Evolutionary conservation across 805 yeast genomes (phyloP).

Genomic region (Yarrowia hollandica): DNA sequence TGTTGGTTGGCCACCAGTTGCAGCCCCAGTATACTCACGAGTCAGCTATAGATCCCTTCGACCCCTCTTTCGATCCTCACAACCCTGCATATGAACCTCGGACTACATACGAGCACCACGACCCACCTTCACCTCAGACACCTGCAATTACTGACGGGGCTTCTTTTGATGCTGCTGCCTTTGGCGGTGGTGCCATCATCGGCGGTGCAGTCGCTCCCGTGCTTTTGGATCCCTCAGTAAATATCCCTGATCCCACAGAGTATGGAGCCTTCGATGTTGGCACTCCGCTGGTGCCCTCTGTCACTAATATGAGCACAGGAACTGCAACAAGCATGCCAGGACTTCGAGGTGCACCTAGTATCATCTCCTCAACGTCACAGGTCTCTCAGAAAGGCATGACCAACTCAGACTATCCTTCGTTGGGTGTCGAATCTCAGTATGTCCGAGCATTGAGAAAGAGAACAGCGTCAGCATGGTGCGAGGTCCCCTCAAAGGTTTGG

Average conservation of each 20-base stretch:
- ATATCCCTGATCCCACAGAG: constrained; percentile 15
- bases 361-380: constrained; percentile 16
- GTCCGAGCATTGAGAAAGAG: constrained; percentile 37
- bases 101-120: neutral
- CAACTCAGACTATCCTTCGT: constrained; percentile 11
- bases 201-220: constrained; percentile 3
- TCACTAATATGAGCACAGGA: constrained; percentile 30
- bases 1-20: neutral
- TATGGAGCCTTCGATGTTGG: constrained; percentile 26
- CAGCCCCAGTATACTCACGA: constrained; percentile 16
- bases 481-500: constrained; percentile 37
- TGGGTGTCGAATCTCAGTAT: constrained; percentile 34
- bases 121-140: neutral
- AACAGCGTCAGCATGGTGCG: constrained; percentile 39
- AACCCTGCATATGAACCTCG: constrained; percentile 15
- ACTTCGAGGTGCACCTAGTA: neutral
- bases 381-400: neutral
- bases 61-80: constrained; percentile 14
- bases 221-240: constrained; percentile 9
- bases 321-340: constrained; percentile 38
- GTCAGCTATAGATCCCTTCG: constrained; percentile 10
- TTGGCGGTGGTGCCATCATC: constrained; percentile 2
- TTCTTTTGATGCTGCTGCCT: neutral
- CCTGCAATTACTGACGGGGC: neutral
- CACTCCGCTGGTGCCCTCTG: constrained; percentile 22